phyloP scores from a whole-genome alignment of 2,329 filamentous ascomycete species.

The Aspergillus vadensis region DNA sequence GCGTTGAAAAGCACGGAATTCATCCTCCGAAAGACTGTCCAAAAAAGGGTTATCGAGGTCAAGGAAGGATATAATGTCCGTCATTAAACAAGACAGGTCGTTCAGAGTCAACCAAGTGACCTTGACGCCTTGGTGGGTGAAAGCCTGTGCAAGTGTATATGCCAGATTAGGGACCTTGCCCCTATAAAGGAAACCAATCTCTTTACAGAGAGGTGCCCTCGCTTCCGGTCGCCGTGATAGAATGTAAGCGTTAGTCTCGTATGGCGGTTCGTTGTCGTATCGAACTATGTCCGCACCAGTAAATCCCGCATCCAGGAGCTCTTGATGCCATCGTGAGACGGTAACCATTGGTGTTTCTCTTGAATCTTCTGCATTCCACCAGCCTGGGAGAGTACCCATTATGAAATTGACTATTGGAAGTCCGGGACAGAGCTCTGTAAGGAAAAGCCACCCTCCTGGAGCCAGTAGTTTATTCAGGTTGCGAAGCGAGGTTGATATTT shows the following conservation, averaged over 20 bases:
- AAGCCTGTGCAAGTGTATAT: not conserved
- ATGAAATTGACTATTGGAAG: slow-evolving; percentile 6
- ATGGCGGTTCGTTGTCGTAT: slow-evolving; percentile 9
- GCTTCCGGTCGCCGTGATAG: no score
- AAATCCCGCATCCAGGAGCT: slow-evolving; percentile 24
- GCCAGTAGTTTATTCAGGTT: slow-evolving; percentile 32
- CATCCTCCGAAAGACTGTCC: slow-evolving; percentile 3
- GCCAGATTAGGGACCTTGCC: not conserved
- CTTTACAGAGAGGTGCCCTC: not conserved
- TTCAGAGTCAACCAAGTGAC: slow-evolving; percentile 12
- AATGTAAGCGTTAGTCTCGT: no score
- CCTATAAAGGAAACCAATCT: not conserved
- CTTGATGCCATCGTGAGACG: slow-evolving; percentile 19
- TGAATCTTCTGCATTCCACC: slow-evolving; percentile 38
- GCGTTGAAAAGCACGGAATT: slow-evolving; percentile 5
- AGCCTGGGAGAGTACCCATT: slow-evolving; percentile 39
- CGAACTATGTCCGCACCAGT: slow-evolving; percentile 14
- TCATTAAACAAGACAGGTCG: not conserved
- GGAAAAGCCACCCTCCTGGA: slow-evolving; percentile 50
- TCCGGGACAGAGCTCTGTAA: slow-evolving; percentile 43
- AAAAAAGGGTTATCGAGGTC: slow-evolving; percentile 18
- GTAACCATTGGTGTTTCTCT: slow-evolving; percentile 23
- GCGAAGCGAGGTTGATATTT: not conserved
- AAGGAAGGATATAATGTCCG: slow-evolving; percentile 16
- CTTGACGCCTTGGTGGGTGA: not conserved